These are phyloP conservation scores for Candida hungchunana DNA, from an alignment of 805 yeast species.

Conservation along the genomic window DNA sequence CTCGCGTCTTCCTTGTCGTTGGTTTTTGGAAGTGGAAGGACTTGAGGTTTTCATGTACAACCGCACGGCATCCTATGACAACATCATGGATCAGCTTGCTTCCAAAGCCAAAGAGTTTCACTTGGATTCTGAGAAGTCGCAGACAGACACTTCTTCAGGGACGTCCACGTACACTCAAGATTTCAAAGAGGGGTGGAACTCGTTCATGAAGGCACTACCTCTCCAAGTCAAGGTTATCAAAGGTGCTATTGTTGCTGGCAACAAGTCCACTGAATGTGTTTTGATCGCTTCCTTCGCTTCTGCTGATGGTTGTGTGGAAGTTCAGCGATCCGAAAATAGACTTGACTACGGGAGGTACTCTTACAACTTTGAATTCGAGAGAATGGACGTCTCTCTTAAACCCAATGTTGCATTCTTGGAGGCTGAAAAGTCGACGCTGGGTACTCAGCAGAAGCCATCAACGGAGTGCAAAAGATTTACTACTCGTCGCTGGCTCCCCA, in stretches of 20 bases:
- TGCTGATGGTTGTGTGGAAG: slow-evolving; percentile 57
- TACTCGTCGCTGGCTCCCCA: slow-evolving; percentile 9
- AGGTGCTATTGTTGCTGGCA: slow-evolving; percentile 79
- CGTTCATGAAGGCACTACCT: slow-evolving; percentile 48
- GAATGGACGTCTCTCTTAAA: slow-evolving; percentile 56
- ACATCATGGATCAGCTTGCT: slow-evolving; percentile 41
- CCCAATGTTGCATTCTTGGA: too few species aligned
- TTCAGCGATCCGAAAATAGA: slow-evolving; percentile 40
- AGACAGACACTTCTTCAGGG: slow-evolving; percentile 15
- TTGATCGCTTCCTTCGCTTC: slow-evolving; percentile 55
- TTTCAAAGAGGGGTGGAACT: slow-evolving; percentile 1
- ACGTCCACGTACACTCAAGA: slow-evolving; percentile 4
- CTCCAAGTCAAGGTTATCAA: slow-evolving; percentile 52
- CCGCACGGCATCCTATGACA: slow-evolving; percentile 72
- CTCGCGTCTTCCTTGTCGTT: slow-evolving; percentile 49
- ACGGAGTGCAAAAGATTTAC: too few species aligned
- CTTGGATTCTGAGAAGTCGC: slow-evolving; percentile 9
- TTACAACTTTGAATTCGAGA: slow-evolving; percentile 41
- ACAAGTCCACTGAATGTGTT: slow-evolving; percentile 69
- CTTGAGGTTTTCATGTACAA: slow-evolving; percentile 81
- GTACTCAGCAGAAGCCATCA: too few species aligned
- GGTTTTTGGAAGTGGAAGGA: slow-evolving; percentile 63
- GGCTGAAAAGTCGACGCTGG: too few species aligned
- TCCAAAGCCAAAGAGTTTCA: slow-evolving; percentile 13
- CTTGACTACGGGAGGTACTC: slow-evolving; percentile 55